Evolutionary conservation across 805 yeast species (phyloP), one percentile per base, ranked within the genome.

Genomic region (Pichia ethanolica): DNA sequence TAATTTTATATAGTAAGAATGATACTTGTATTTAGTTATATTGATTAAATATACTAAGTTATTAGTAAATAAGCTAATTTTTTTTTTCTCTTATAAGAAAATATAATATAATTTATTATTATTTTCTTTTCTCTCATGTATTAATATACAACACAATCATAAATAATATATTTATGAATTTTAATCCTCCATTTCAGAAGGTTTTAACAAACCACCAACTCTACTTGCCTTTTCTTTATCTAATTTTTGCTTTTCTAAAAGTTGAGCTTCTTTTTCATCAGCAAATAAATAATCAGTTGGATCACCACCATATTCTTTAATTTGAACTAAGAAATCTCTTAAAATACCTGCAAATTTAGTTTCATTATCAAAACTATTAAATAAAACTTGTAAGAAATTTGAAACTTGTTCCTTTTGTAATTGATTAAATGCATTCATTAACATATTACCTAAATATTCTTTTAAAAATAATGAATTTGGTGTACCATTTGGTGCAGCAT

Each of bases 301-400:
- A 65, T 88, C 96, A 33, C 98, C 98, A 52, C 98, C 99, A 62
- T 78, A 81, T 69, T 91, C 96, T 70, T 89, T 90, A 67, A 91
- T 87, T 72, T 93, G 98, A 40, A 93, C 95, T 65, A 93, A 77
- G 79, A 93, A 93, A 70, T 93, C 99, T 69, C 98, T 83, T 59
- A 93, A 74, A 10, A 86, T 83, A 46, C 88, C 88, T 68, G 81
- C 83, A 73, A 93, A 93, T 63, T 81, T 85, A 54, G 67, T 65
- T 52, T 82, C 82, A 60, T 88, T 93, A 51, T 77, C 81, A 63
- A 88, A 88, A 47, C 83, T 82, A 13, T 78, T 67, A 37, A 86
- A 78, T 64, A 93, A 75, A 6, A 89, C 95, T 57, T 78, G 77
- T 52, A 93, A 76, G 70, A 93, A 93, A 57, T 79, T 85, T 44